Evolutionary conservation across 2,329 filamentous ascomycete species (phyloP).

Genomic region (Chaetomiaceae sp.): DNA sequence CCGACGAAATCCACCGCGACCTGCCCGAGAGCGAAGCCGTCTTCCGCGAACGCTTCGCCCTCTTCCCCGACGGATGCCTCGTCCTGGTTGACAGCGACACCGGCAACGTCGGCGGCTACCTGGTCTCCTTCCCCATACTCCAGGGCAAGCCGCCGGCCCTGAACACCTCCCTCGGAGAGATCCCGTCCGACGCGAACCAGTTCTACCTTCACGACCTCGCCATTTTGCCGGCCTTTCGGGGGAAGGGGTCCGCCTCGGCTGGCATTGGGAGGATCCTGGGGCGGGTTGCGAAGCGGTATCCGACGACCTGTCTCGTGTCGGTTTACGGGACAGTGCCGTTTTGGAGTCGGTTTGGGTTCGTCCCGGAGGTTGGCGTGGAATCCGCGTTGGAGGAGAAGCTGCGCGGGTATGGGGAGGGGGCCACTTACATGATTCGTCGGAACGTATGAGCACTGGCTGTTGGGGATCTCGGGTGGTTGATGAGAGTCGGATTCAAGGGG

Average conservation of each 20-base stretch:
- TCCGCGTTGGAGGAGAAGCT: slow-evolving; percentile 31
- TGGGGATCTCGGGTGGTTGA: too few relatives aligned
- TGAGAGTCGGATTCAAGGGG: too few relatives aligned
- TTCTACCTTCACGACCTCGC: slow-evolving; percentile 38
- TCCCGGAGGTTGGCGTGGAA: slow-evolving; percentile 21
- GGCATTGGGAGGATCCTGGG: slow-evolving; percentile 26
- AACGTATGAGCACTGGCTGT: too few relatives aligned
- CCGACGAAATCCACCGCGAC: slow-evolving; percentile 28
- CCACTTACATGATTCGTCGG: slow-evolving; percentile 30
- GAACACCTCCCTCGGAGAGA: slow-evolving; percentile 28
- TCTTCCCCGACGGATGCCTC: slow-evolving; percentile 34
- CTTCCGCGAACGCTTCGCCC: slow-evolving; percentile 31
- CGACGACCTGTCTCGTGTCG: slow-evolving; percentile 31
- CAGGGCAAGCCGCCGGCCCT: slow-evolving; percentile 29
- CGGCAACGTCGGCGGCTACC: slow-evolving; percentile 30
- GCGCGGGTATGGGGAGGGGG: slow-evolving; percentile 31
- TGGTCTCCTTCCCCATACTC: slow-evolving; percentile 35
- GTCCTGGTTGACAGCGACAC: slow-evolving; percentile 24
- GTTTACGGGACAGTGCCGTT: slow-evolving; percentile 34
- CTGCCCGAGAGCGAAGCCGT: slow-evolving; percentile 31
- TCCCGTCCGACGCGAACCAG: slow-evolving; percentile 30
- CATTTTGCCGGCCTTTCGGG: slow-evolving; percentile 28
- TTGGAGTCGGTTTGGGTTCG: slow-evolving; percentile 33
- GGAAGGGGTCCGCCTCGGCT: slow-evolving; percentile 26
- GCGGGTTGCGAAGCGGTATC: slow-evolving; percentile 26